Conservation (phyloP, 2,329 filamentous ascomycete genomes). For the Talaromyces sp. region DNA sequence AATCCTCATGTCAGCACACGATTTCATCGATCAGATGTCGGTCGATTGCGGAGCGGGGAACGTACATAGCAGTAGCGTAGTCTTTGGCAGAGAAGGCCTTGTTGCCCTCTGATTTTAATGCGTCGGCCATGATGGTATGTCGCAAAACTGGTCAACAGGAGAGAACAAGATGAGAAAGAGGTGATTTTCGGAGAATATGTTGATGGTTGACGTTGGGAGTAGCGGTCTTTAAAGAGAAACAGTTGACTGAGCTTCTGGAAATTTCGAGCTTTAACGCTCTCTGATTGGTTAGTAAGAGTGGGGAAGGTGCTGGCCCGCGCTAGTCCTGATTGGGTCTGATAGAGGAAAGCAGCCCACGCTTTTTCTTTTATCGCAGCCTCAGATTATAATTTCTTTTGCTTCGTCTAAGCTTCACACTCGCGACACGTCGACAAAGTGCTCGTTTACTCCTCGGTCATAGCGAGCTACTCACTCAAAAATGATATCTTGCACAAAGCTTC, state of each 20-base stretch:
- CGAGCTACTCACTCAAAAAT: neutral
- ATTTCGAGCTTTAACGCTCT: conserved; percentile 34
- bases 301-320: conserved; percentile 18
- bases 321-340: conserved; percentile 7
- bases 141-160: neutral
- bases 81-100: conserved; percentile 98
- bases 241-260: conserved; percentile 41
- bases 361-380: conserved; percentile 3
- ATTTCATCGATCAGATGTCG: neutral
- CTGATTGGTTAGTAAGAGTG: conserved; percentile 17
- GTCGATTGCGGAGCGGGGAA: conserved; percentile 31
- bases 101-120: conserved; percentile 97
- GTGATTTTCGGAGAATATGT: neutral
- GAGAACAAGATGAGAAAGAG: neutral
- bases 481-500: neutral
- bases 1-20: neutral
- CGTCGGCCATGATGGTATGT: conserved; percentile 57
- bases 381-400: neutral
- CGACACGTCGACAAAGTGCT: neutral
- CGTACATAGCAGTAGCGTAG: conserved; percentile 91
- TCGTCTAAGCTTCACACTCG: neutral
- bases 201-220: conserved; percentile 15
- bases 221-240: conserved; percentile 21
- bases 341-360: conserved; percentile 10
- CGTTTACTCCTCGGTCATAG: neutral